phyloP scores from a whole-genome alignment of 495 filamentous ascomycete species.

The Amniculicola lignicola region DNA sequence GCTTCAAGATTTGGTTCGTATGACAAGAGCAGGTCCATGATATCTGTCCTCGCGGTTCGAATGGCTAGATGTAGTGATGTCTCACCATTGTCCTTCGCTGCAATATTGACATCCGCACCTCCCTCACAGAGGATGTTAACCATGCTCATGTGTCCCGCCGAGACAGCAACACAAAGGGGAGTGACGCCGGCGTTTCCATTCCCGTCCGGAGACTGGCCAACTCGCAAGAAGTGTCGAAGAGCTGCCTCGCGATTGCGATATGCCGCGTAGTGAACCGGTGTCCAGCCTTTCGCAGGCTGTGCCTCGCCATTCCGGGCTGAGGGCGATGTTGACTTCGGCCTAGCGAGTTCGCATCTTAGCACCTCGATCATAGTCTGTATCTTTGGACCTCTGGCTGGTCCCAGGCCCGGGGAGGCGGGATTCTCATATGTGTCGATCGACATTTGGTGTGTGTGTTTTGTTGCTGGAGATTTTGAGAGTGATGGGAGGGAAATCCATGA shows the following conservation, averaged over 20 bases:
- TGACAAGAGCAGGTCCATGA: slow-evolving; percentile 16
- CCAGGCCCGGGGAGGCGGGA: slow-evolving; percentile 1
- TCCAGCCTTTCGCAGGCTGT: slow-evolving; percentile 19
- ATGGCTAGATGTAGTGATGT: slow-evolving; percentile 28
- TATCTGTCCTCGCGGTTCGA: slow-evolving; percentile 13
- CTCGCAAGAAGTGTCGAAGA: slow-evolving; percentile 19
- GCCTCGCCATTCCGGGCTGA: neutral
- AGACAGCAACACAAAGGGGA: slow-evolving; percentile 17
- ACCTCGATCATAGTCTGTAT: slow-evolving; percentile 26
- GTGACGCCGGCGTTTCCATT: neutral
- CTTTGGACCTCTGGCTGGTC: slow-evolving; percentile 14
- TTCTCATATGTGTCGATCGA: slow-evolving; percentile 19
- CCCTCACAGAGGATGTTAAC: slow-evolving; percentile 17
- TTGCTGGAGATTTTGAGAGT: neutral
- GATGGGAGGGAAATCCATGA: slow-evolving; percentile 21
- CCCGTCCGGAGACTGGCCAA: slow-evolving; percentile 22
- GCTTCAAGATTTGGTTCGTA: slow-evolving; percentile 17
- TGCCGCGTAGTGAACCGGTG: slow-evolving; percentile 20
- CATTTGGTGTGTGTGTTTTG: neutral
- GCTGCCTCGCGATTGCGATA: slow-evolving; percentile 25
- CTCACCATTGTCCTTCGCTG: slow-evolving; percentile 16
- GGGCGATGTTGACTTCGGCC: slow-evolving; percentile 2
- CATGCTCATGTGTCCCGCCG: slow-evolving; percentile 8
- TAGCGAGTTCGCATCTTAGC: slow-evolving; percentile 20
- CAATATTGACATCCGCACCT: slow-evolving; percentile 12